Base-by-base conservation (phyloP, 176 grass and related monocot genomes). In the Typha latifolia region DNA sequence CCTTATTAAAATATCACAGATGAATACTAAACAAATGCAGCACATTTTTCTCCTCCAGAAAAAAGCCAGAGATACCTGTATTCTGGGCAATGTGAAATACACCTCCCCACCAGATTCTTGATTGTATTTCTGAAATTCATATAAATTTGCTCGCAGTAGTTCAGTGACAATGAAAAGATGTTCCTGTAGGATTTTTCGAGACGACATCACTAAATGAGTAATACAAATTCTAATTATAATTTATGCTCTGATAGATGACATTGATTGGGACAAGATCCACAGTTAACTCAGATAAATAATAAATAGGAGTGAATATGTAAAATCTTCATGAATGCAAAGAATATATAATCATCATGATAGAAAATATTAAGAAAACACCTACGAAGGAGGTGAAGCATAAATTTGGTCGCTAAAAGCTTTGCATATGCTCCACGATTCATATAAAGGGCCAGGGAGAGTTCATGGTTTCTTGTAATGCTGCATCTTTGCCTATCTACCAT, bases 151-250 rank as follows among this genome's bases (percentile, higher is more conserved):
- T 72, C 81, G 85, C 62, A 97, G 49, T 69, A 97, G 72, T 70
- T 97, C 94, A 27, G 94, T 97, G 56, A 97, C 94, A 73, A 97
- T 93, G 74, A 97, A 97, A 74, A 97, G 85, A 62, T 97, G 94
- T 86, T 97, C 94, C 94, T 97, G 80, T 18, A 66, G 49, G 48
- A 74, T 23, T 47, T 55, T 64, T 59, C 22, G 53, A 11, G 53
- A 19, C 53, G 22, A 21, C 13, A 59, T 59, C 20, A 59, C 16
- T 16, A 59, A 10, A 59, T 59, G 20, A 19, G 16, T 21, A 59
- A 59, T 59, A 59, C 2, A 11, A 59, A 9, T 19, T 22, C n/a
- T 59, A 19, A 8, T 21, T 19, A 14, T 59, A 22, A 5, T 59
- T 1, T 14, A 59, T 59, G 53, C 6, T 59, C n/a, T 59, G 53